phyloP scores from a whole-genome alignment of 2,329 filamentous ascomycete genomes.

The Pseudogymnoascus sp. region DNA sequence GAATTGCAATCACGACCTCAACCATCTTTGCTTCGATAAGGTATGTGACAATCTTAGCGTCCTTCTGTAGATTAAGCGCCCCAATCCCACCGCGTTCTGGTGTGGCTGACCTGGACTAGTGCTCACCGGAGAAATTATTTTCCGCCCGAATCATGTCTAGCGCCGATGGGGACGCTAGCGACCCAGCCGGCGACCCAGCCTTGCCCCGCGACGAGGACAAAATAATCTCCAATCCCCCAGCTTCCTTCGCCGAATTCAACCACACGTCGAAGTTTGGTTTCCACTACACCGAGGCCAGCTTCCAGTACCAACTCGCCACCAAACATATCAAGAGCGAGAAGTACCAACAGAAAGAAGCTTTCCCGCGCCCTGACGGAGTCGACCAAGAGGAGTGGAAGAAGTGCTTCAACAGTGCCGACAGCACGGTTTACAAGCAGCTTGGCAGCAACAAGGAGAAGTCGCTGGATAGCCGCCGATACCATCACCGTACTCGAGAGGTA shows the following conservation, averaged over 20 bases:
- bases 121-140: background rate
- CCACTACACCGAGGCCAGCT: background rate
- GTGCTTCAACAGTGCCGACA: slow-evolving; percentile 27
- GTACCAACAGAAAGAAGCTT: slow-evolving; percentile 28
- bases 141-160: background rate
- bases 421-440: slow-evolving; percentile 26
- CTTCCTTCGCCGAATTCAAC: background rate
- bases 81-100: background rate
- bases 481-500: slow-evolving; percentile 21
- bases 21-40: background rate
- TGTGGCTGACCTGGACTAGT: background rate
- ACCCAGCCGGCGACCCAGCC: background rate
- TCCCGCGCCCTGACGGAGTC: slow-evolving; percentile 25
- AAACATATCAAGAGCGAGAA: slow-evolving; percentile 22
- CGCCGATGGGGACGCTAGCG: background rate
- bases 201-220: background rate
- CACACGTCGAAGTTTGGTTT: background rate
- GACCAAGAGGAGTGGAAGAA: slow-evolving; percentile 27
- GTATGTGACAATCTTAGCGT: background rate
- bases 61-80: background rate
- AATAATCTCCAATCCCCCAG: background rate
- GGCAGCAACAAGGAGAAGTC: slow-evolving; percentile 24
- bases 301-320: background rate
- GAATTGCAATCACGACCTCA: background rate
- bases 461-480: slow-evolving; percentile 18